These are phyloP conservation scores for Pontederia paniculata DNA, from an alignment of 176 grass and related monocot genomes.

Conservation along the genomic window DNA sequence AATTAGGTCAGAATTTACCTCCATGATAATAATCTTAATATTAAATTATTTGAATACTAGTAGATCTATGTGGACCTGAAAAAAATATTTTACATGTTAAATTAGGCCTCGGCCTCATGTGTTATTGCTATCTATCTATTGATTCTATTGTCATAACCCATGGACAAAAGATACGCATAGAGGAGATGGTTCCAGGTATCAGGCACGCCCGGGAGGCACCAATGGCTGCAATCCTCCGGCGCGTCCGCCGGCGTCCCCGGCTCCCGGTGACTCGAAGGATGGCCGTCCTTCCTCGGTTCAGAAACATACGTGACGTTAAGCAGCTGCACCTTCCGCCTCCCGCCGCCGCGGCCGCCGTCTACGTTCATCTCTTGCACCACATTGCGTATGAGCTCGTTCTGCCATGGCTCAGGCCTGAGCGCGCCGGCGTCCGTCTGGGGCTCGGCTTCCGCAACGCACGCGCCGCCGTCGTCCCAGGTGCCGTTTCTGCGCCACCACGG, in stretches of 20 bases:
- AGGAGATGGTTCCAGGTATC: constrained; percentile 39
- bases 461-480: constrained; percentile 23
- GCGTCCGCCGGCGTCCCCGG: constrained; percentile 10
- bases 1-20: no score
- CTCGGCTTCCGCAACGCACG: constrained; percentile 8
- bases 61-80: no score
- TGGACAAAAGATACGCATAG: constrained; percentile 26
- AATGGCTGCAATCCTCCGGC: constrained; percentile 42
- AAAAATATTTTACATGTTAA: no score
- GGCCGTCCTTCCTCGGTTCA: constrained; percentile 30
- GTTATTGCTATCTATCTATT: neutral
- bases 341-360: no score
- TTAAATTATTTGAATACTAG: no score
- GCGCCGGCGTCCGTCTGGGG: constrained; percentile 2
- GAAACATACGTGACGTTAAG: constrained; percentile 34
- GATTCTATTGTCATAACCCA: constrained; percentile 1
- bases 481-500: constrained; percentile 36
- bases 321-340: constrained; percentile 6
- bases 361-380: constrained; percentile 16
- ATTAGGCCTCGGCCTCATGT: no score
- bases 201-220: constrained; percentile 37
- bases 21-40: no score
- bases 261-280: constrained; percentile 33
- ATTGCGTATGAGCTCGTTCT: constrained; percentile 9
- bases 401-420: constrained; percentile 25